Base-by-base conservation (phyloP, 2,329 filamentous ascomycete species). In the Aschersonia sp. region DNA sequence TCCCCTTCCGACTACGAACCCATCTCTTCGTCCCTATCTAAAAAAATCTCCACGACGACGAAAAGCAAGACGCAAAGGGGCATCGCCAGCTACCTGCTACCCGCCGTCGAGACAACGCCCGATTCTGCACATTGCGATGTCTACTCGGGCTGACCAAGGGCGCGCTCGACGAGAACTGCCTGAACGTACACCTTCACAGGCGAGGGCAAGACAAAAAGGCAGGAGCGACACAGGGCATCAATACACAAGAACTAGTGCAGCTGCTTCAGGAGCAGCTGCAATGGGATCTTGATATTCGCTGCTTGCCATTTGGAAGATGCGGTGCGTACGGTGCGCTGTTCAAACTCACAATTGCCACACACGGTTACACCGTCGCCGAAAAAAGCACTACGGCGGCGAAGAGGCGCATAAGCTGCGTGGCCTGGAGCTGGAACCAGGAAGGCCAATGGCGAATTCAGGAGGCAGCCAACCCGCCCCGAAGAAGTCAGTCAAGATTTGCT, bases 311-410 rank as follows among this genome's bases (percentile, higher is more conserved):
- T 30, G 44, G 3, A 31, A 31, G 32, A 12, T 40, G 38, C 28
- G 47, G 47, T 9, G 28, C 4, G 41, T 43, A 43, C 40, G 44
- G 38, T 31, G 40, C 30, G 43, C 47, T 43, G 28, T 49, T 49
- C 44, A 49, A 49, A 40, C 35, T 46, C 9, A 49, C 47, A 31
- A 29, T 28, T 4, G 35, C 44, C 29, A 30, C 47, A 10, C 40
- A 49, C 40, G 47, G 47, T 9, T 49, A 49, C 31, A 49, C 47
- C 20, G 38, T 49, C 9, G 47, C 46, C 9, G 47, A 44, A 5
- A 49, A 49, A 46, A 44, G 47, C 32, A 49, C 44, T 4, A 49
- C n/a, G 47, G 47, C 12, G 47, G 47, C 38, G 38, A 35, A 30
- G 42, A 44, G 35, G 29, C 30, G 5, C 7, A 45, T 5, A 31